Percentiles rank a stretch among this genome's conserved stretches.
Conservation (phyloP, 2,329 filamentous ascomycete genomes). For the Fusarium fujikuroi region DNA sequence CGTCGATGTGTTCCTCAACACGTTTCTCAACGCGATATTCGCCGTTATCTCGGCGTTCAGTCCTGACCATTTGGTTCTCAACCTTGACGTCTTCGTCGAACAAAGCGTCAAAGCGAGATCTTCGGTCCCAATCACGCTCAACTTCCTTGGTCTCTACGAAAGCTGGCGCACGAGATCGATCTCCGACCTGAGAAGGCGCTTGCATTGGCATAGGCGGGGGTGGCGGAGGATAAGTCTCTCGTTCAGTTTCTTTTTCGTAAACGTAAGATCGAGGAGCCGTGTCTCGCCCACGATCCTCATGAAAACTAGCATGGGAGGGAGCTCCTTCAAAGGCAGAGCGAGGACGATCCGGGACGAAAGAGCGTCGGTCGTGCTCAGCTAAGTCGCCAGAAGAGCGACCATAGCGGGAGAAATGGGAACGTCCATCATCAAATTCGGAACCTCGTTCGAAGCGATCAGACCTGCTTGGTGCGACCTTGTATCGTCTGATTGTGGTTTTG, state of each 20-base stretch:
- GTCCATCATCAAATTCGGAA: constrained; percentile 59
- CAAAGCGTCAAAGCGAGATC: constrained; percentile 53
- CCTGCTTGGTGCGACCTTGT: constrained; percentile 60
- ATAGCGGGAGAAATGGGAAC: constrained; percentile 55
- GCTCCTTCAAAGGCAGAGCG: constrained; percentile 62
- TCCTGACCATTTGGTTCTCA: constrained; percentile 58
- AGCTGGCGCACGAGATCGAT: constrained; percentile 48
- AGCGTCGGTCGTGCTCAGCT: constrained; percentile 57
- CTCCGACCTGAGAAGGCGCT: constrained; percentile 35
- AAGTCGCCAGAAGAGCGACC: constrained; percentile 55
- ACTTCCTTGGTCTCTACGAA: constrained; percentile 50
- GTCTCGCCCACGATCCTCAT: constrained; percentile 58
- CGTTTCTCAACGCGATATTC: constrained; percentile 61
- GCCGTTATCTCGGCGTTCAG: constrained; percentile 60
- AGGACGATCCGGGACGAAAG: constrained; percentile 60
- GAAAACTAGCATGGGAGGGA: constrained; percentile 53
- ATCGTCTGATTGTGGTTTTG: constrained; percentile 62
- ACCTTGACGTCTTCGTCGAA: constrained; percentile 63
- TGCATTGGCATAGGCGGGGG: constrained; percentile 40
- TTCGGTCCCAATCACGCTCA: constrained; percentile 59
- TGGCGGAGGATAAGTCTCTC: constrained; percentile 39
- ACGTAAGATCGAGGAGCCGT: constrained; percentile 36
- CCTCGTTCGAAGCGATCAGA: constrained; percentile 54
- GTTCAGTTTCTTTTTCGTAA: constrained; percentile 40
- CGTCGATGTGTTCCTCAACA: constrained; percentile 61